Conservation (phyloP, 2,329 filamentous ascomycete genomes). For the Hypoxylon sp. region DNA sequence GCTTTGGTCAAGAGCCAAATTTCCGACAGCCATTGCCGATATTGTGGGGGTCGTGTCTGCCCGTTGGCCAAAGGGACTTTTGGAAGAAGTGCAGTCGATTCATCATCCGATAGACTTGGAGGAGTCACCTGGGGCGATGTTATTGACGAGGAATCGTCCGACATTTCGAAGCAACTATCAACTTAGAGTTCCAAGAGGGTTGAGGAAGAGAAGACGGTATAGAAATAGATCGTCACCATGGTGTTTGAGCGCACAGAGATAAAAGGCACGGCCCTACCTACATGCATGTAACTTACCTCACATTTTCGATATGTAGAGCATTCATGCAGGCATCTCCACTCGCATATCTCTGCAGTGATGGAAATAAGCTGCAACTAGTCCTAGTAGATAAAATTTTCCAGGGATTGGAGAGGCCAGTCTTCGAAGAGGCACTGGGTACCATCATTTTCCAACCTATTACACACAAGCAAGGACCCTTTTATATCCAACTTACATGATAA, state of each 20-base stretch:
- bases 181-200: background rate
- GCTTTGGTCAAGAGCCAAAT: slow-evolving; percentile 76
- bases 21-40: slow-evolving; percentile 64
- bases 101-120: slow-evolving; percentile 32
- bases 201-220: background rate
- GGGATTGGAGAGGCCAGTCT: background rate
- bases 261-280: slow-evolving; percentile 8
- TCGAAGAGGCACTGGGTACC: background rate
- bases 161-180: slow-evolving; percentile 28
- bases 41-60: slow-evolving; percentile 9
- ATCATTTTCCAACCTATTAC: background rate
- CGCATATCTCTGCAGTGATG: slow-evolving; percentile 4
- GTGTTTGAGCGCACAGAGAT: background rate
- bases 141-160: slow-evolving; percentile 30
- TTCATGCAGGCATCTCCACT: slow-evolving; percentile 11
- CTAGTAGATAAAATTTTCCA: background rate
- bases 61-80: slow-evolving; percentile 27
- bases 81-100: slow-evolving; percentile 45
- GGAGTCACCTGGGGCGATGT: slow-evolving; percentile 25
- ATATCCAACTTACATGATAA: slow-evolving; percentile 6
- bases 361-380: slow-evolving; percentile 1
- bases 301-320: slow-evolving; percentile 4
- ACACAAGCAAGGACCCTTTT: background rate
- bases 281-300: slow-evolving; percentile 1
- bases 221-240: background rate